Evolutionary conservation across 257 asterid species (phyloP).

Genomic region (Marsdenia floribunda): DNA sequence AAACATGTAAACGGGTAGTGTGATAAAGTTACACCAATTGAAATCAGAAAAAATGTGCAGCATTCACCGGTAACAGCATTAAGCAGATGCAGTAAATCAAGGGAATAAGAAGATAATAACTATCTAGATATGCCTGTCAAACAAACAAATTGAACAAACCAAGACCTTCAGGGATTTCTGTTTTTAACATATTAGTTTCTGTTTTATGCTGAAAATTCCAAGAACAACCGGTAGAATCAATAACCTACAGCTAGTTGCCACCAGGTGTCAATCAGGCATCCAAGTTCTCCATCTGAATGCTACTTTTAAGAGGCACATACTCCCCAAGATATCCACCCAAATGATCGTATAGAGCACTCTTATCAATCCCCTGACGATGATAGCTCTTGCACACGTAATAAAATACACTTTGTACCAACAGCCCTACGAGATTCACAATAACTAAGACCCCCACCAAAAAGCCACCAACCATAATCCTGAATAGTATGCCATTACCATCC

Average conservation of each 20-base stretch:
- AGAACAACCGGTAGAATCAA: conserved; percentile 7
- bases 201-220: conserved; percentile 8
- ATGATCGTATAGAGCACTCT: conserved; percentile 79
- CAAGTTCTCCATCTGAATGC: conserved; percentile 88
- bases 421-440: conserved; percentile 77
- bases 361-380: conserved; percentile 87
- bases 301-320: conserved; percentile 92
- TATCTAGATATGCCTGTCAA: background rate
- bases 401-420: conserved; percentile 90
- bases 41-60: background rate
- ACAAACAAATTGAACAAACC: background rate
- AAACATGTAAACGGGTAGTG: background rate
- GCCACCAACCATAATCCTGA: conserved; percentile 77
- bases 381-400: conserved; percentile 93
- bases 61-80: background rate
- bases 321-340: conserved; percentile 97
- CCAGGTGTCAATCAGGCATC: conserved; percentile 40
- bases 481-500: conserved; percentile 46
- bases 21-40: background rate
- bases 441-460: conserved; percentile 83
- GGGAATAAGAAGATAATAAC: background rate
- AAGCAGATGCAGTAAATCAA: background rate
- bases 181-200: conserved; percentile 8
- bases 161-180: background rate
- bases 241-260: conserved; percentile 15